These are phyloP conservation scores for Pestalotiopsis sp. DNA, from an alignment of 2,329 filamentous ascomycete species.

Conservation along the genomic window DNA sequence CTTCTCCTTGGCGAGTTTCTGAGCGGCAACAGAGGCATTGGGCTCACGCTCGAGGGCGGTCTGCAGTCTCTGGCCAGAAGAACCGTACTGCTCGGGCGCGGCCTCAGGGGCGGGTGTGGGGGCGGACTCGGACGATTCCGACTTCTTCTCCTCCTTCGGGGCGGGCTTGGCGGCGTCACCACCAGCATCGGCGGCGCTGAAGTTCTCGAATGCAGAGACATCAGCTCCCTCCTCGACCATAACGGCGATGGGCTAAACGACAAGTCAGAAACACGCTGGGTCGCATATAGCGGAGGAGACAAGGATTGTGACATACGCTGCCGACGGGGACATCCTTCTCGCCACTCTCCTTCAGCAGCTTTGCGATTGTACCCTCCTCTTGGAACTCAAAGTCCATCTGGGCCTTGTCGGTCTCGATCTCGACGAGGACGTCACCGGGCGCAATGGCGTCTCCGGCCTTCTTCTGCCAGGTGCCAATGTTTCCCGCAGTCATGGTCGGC, in stretches of 20 bases:
- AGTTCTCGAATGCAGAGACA: slow-evolving; percentile 83
- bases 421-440: slow-evolving; percentile 92
- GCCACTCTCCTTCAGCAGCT: slow-evolving; percentile 88
- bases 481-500: slow-evolving; percentile 94
- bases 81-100: slow-evolving; percentile 68
- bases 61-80: slow-evolving; percentile 76
- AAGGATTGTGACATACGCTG: slow-evolving; percentile 67
- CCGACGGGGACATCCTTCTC: slow-evolving; percentile 93
- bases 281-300: slow-evolving; percentile 3
- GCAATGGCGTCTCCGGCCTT: slow-evolving; percentile 84
- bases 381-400: slow-evolving; percentile 99
- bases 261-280: slow-evolving; percentile 13
- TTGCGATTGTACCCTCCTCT: slow-evolving; percentile 93
- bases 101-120: slow-evolving; percentile 54
- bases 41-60: slow-evolving; percentile 81
- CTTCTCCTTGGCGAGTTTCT: slow-evolving; percentile 82
- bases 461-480: slow-evolving; percentile 98
- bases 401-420: slow-evolving; percentile 99
- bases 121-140: slow-evolving; percentile 61
- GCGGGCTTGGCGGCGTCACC: slow-evolving; percentile 68
- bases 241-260: slow-evolving; percentile 82
- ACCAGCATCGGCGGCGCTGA: slow-evolving; percentile 86
- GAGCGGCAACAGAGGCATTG: slow-evolving; percentile 69
- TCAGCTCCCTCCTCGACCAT: slow-evolving; percentile 91
- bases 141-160: slow-evolving; percentile 66